These are phyloP conservation scores for Sanghuangporus sanghuang DNA, from an alignment of 1,284 basidiomycete genomes.

Conservation along the genomic window DNA sequence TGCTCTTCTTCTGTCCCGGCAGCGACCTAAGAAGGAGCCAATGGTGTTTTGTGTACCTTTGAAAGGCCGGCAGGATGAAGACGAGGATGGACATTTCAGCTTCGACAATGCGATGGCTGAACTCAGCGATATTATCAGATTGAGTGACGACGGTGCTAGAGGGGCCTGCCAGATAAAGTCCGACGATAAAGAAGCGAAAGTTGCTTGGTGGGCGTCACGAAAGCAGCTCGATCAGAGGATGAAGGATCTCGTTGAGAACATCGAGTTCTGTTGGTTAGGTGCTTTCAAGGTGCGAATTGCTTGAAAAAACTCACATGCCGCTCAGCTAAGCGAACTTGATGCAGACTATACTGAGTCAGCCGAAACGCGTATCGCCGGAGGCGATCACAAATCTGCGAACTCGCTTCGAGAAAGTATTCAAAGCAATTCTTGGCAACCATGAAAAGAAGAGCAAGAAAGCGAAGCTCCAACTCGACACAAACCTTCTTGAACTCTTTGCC, in stretches of 20 bases:
- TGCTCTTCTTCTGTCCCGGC: slow-evolving; percentile 81
- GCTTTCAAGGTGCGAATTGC: slow-evolving; percentile 79
- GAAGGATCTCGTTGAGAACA: slow-evolving; percentile 70
- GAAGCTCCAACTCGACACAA: slow-evolving; percentile 58
- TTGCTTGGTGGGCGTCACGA: slow-evolving; percentile 84
- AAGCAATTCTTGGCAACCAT: slow-evolving; percentile 52
- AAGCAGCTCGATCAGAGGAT: slow-evolving; percentile 74
- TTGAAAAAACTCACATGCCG: neutral
- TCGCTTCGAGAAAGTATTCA: slow-evolving; percentile 74
- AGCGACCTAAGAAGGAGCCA: slow-evolving; percentile 58
- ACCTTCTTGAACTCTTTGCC: slow-evolving; percentile 82
- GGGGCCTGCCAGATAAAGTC: slow-evolving; percentile 66
- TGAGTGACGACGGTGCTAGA: slow-evolving; percentile 75
- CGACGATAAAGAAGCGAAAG: slow-evolving; percentile 57
- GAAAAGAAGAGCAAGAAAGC: slow-evolving; percentile 50
- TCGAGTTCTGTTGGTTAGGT: slow-evolving; percentile 96
- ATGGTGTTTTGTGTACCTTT: slow-evolving; percentile 88
- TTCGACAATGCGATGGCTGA: slow-evolving; percentile 74
- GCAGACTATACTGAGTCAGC: slow-evolving; percentile 68
- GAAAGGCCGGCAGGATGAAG: slow-evolving; percentile 77
- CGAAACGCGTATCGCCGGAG: slow-evolving; percentile 39
- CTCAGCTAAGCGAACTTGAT: slow-evolving; percentile 2
- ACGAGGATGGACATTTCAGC: slow-evolving; percentile 68
- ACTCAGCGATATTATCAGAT: slow-evolving; percentile 71
- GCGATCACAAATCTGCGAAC: slow-evolving; percentile 51